Evolutionary conservation across 805 yeast genomes (phyloP), one percentile per base, ranked within the genome.

Genomic region (Yamadazyma akitaensis): DNA sequence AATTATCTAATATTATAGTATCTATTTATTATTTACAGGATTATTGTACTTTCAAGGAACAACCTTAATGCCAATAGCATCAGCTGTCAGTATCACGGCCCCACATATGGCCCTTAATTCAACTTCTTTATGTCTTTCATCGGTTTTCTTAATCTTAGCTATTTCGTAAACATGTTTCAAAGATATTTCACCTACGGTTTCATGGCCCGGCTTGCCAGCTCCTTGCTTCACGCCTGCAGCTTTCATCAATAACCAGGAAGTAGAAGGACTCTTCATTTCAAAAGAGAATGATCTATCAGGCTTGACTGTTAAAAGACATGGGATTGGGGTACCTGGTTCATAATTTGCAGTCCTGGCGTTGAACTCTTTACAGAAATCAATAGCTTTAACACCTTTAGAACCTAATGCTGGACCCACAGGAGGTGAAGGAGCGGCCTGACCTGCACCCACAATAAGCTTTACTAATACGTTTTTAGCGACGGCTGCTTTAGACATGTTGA

Each of bases 381-480:
- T 94, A 53, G 98, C 98, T 64, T 94, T 94, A 40, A 94, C 96
- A 75, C 99, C 99, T 66, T 92, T 92, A 49, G 98, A 92, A 55
- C 99, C 99, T 42, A 94, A 75, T 0, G 98, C 99, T 39, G 99
- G 99, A 54, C 99, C 99, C 25, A 94, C 98, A 6, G 99, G 99
- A 25, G 99, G 99, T 2, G 97, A 85, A 36, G 99, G 98, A 1
- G 97, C 94, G 0, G 99, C 99, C 64, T 90, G 88, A 3, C 98
- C 98, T 5, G 99, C 98, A 8, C 92, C 96, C 3, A 92, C 98
- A 42, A 92, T 83, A 50, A 92, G 79, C 67, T 92, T 94, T 44
- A 92, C 89, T 56, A 91, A 61, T 34, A 84, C 72, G 63, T 82
- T 85, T 63, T 82, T 86, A 17, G 74, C 49, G 11, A 37, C 13